Evolutionary conservation across 495 filamentous ascomycete genomes (phyloP), one percentile per base, ranked within the genome.

Genomic region (Tuber magnatum): DNA sequence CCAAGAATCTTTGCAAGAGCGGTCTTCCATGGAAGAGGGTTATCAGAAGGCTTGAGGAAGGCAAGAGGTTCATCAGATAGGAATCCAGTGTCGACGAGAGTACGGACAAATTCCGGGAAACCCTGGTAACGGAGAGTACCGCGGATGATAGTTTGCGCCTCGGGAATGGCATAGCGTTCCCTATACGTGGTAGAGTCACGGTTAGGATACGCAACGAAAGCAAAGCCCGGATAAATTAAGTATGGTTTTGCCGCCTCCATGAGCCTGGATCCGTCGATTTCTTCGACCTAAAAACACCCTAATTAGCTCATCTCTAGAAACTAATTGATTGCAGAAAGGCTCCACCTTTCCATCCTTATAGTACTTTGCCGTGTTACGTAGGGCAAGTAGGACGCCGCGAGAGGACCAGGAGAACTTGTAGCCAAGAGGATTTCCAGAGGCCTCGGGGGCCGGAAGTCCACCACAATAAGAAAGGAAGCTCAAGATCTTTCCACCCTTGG

Each of bases 341-440:
- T 90, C 87, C 51, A 90, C 83, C 85, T 94, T 87, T 76, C 94
- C 94, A 76, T 92, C 90, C 83, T 92, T 85, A 84, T 89, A 95
- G 87, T 90, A 94, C 80, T 87, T 92, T 76, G 93, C 95, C n/a
- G 89, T 86, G 85, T 97, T 97, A 77, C 91, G 85, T 71, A 95
- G 86, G 14, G 95, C 94, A 18, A 99, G 87, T 4, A 98, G 87
- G 71, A 97, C 93, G 81, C 95, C 95, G 71, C 95, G 89, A 78
- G 90, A 89, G 48, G 88, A 91, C 91, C 92, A 94, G 22, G 90
- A 92, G 88, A 97, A 97, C 86, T 97, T 97, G 88, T 97, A 99
- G 56, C 95, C 94, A 38, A 97, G 87, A 41, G 95, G 94, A 86
- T 97, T 97, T 83, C 90, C 91, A 18, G 92, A 93, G 84, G 87